Evolutionary conservation across 23 red algal species (phyloP).

Genomic region (Gracilaria vermiculophylla): DNA sequence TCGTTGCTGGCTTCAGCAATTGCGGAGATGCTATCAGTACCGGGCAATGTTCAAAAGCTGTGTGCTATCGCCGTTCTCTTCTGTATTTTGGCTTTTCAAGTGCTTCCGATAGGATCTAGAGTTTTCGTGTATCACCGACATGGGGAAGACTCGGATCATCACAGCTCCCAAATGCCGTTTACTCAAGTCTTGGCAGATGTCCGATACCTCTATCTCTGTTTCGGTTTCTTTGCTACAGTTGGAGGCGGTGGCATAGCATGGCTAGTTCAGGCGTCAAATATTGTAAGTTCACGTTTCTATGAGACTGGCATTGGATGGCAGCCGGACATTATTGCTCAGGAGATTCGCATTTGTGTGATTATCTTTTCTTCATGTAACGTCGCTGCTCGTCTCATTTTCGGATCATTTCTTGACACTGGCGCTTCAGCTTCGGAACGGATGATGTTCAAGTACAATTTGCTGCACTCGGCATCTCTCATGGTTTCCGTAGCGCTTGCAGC

Average conservation of each 20-base stretch:
- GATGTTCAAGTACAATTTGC: constrained; percentile 42
- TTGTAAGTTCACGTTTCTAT: constrained; percentile 1
- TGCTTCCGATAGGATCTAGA: background rate
- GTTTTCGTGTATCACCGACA: background rate
- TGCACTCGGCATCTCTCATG: constrained; percentile 9
- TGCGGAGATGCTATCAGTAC: background rate
- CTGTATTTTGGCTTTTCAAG: constrained; percentile 6
- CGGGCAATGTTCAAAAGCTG: background rate
- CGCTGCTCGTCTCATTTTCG: constrained; percentile 22
- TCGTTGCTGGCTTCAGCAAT: constrained; percentile 7
- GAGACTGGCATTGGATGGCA: background rate
- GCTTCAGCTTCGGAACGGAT: background rate
- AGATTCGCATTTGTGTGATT: constrained; percentile 46
- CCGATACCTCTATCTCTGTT: constrained; percentile 18
- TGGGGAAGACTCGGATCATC: background rate
- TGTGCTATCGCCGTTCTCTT: background rate
- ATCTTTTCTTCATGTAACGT: constrained; percentile 53
- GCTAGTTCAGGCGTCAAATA: constrained; percentile 38
- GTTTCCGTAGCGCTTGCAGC: constrained; percentile 19
- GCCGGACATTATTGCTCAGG: background rate
- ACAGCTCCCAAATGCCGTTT: background rate
- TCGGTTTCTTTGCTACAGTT: constrained; percentile 14
- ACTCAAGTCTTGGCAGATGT: background rate
- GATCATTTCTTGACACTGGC: constrained; percentile 14
- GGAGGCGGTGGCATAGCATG: constrained; percentile 28